Evolutionary conservation across 108 stramenopile genomes (phyloP), one percentile per base, ranked within the genome.

Genomic region (Asterionellopsis glacialis): DNA sequence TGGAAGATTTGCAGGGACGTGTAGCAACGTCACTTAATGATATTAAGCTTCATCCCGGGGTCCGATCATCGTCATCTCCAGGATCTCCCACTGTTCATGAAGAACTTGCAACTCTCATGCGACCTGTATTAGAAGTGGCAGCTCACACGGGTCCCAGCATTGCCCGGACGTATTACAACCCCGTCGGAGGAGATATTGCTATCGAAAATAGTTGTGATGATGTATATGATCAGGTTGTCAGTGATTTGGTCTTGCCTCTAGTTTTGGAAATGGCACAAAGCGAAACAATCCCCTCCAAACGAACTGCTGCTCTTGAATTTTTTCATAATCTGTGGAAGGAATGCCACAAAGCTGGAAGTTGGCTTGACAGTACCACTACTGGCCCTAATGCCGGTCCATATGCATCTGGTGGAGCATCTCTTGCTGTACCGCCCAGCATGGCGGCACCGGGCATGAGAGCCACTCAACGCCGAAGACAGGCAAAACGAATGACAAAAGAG

Each of bases 1-100:
- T 91, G 9, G 90, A 91, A 51, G 87, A 88, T 61, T 66, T 91
- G 24, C 82, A 88, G 61, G 85, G 83, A 11, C 83, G 87, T 19
- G 71, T 87, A 15, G 82, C 87, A 1, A 21, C 81, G 14, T 69
- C 85, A 0, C 45, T 91, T 24, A 83, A 91, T 58, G 85, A 91
- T 49, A 77, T 91, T 67, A 86, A 82, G 61, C 50, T 75, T 18
- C 85, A 91, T 70, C 40, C 76, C n/a, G 84, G 86, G 38, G 61
- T 76, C 1, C 65, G 70, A 14, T 54, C 72, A 26, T 54, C 50
- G 6, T 45, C 67, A 28, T 47, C 43, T 11, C 39, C 67, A 16
- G 56, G 45, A 24, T 9, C 28, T 16, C 21, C n/a, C 33, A 64
- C 70, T 22, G 76, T 92, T 26, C 86, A 85, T 63, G 84, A 85